A percentile compares a stretch with the other conserved stretches of the same genome.
These are phyloP conservation scores for Atkinsonella texensis DNA, from an alignment of 2,329 filamentous ascomycete genomes.

Conservation along the genomic window DNA sequence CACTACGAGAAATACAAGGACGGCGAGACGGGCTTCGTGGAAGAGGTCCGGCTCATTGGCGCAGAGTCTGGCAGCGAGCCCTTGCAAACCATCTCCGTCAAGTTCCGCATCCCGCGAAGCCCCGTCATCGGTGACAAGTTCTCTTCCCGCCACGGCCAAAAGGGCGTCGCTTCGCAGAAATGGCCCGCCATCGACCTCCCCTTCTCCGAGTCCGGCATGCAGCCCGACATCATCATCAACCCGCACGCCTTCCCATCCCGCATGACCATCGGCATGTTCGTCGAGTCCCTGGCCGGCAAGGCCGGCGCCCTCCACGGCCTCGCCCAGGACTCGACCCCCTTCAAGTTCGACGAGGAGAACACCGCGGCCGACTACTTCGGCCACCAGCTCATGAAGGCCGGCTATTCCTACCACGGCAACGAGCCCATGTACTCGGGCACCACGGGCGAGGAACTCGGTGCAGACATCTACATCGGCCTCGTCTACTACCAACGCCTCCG, in stretches of 20 bases:
- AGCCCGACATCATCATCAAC: conserved; percentile 97
- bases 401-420: conserved; percentile 97
- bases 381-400: conserved; percentile 85
- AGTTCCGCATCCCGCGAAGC: conserved; percentile 79
- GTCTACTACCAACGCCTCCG: conserved; percentile 97
- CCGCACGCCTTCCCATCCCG: conserved; percentile 97
- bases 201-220: conserved; percentile 91
- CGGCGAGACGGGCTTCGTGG: conserved; percentile 72
- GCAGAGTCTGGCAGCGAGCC: conserved; percentile 73
- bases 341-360: conserved; percentile 85
- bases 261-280: conserved; percentile 99
- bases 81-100: conserved; percentile 80
- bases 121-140: conserved; percentile 98
- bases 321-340: conserved; percentile 92
- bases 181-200: conserved; percentile 93
- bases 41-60: conserved; percentile 85
- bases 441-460: conserved; percentile 84
- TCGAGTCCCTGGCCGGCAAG: conserved; percentile 94
- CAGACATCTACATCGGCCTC: conserved; percentile 92
- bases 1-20: conserved; percentile 95
- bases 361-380: conserved; percentile 92
- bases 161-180: conserved; percentile 92
- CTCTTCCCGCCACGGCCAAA: conserved; percentile 95
- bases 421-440: conserved; percentile 98
- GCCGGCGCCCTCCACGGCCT: conserved; percentile 86